phyloP scores from a whole-genome alignment of 208 protist species.

The Zelonia costaricensis region DNA sequence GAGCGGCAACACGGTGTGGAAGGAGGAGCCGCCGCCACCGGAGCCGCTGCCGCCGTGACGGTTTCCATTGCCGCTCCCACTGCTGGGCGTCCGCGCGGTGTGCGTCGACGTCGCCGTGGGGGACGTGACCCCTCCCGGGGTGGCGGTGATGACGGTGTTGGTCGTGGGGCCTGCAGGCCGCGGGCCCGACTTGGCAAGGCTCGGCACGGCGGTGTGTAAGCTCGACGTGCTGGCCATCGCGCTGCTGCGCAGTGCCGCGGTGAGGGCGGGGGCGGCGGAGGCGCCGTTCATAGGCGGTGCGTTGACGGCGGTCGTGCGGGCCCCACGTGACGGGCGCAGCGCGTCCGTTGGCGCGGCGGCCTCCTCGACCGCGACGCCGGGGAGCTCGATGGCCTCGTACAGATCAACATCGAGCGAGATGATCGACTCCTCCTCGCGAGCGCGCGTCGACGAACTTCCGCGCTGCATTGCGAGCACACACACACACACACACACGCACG shows the following conservation, averaged over 20 bases:
- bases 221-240: not conserved
- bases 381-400: conserved; percentile 16
- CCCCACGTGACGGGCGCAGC: not conserved
- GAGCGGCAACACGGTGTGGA: too few species aligned
- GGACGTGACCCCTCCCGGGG: conserved; percentile 2
- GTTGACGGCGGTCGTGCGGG: not conserved
- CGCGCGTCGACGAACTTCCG: too few species aligned
- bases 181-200: not conserved
- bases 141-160: not conserved
- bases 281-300: too few species aligned
- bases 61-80: too few species aligned
- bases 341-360: not conserved
- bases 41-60: not conserved
- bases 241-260: too few species aligned
- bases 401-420: conserved; percentile 12
- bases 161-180: not conserved
- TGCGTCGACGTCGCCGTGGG: not conserved
- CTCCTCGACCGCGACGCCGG: not conserved
- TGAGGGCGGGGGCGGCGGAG: too few species aligned
- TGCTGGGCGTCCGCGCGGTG: not conserved
- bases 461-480: too few species aligned
- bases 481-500: too few species aligned
- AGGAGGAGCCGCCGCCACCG: too few species aligned
- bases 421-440: conserved; percentile 19
- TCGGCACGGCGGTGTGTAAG: not conserved